Evolutionary conservation across 345 rosid species (phyloP), one percentile per base, ranked within the genome.

Genomic region (Hibiscus mutabilis): DNA sequence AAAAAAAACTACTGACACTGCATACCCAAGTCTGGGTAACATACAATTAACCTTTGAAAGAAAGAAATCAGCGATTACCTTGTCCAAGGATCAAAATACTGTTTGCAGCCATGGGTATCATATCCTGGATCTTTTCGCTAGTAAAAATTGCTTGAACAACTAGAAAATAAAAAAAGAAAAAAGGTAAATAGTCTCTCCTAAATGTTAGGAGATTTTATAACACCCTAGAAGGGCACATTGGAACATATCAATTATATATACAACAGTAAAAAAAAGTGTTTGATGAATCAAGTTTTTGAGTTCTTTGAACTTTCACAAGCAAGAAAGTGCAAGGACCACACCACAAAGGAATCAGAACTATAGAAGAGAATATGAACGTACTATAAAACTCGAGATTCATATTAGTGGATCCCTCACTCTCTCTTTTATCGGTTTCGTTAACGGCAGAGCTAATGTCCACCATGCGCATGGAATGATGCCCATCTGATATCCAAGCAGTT

Each of bases 401-500:
- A 65, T 70, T 65, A 47, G 80, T 67, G 22, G 25, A 81, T 74
- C 82, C 82, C 70, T 72, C 83, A 46, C 27, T 76, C 71, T 75
- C 84, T 22, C 78, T 81, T 63, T 68, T 80, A 74, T 78, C 83
- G 58, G 62, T 82, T 80, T 83, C 86, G 55, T 75, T 76, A 59
- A 63, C 68, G 52, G 80, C 71, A 75, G 58, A 60, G 60, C 82
- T 89, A 33, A 52, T 61, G 70, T 85, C 90, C 73, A 89, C 73
- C 71, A 76, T 70, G 57, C 86, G 88, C 81, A 89, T 78, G 4
- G 92, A 83, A 73, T 88, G 79, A 60, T 68, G 64, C 25, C 93
- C 92, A 77, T 91, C 96, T 3, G 88, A 80, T 49, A 89, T 66
- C 96, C 97, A 91, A 76, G 88, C 71, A 71, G 83, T 82, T 82